A percentile compares a stretch with the other conserved stretches of the same genome.
phyloP scores from a whole-genome alignment of 1,284 basidiomycete genomes.

The Cryptococcus sp. region DNA sequence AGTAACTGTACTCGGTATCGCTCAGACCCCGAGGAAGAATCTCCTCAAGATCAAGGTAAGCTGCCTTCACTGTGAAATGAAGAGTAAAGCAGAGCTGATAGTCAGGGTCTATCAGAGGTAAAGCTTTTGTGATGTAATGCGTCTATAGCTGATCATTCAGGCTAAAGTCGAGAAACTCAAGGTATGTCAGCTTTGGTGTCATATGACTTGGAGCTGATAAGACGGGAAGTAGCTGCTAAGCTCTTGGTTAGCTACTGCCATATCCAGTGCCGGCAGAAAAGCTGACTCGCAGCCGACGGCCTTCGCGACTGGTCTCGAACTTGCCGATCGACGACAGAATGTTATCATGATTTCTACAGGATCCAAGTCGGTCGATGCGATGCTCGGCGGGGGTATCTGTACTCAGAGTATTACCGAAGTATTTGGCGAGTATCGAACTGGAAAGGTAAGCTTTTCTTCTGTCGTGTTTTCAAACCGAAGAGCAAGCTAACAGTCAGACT shows the following conservation, averaged over 20 bases:
- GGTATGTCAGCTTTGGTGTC: constrained; percentile 47
- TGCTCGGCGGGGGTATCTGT: constrained; percentile 79
- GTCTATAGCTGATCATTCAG: constrained; percentile 14
- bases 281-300: constrained; percentile 63
- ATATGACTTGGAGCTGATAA: background rate
- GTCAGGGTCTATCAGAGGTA: constrained; percentile 42
- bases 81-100: background rate
- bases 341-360: constrained; percentile 80
- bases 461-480: constrained; percentile 50
- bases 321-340: constrained; percentile 74
- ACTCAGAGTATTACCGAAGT: constrained; percentile 81
- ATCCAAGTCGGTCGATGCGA: constrained; percentile 81
- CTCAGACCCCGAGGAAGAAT: constrained; percentile 71
- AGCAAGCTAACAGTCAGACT: constrained; percentile 63
- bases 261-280: too few species aligned
- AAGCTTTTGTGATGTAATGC: background rate
- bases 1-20: constrained; percentile 52
- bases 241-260: constrained; percentile 69
- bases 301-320: constrained; percentile 82
- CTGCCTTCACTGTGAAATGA: constrained; percentile 5
- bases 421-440: constrained; percentile 50
- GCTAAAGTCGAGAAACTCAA: constrained; percentile 96
- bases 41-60: constrained; percentile 83
- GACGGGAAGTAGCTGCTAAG: constrained; percentile 77
- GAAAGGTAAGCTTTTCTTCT: constrained; percentile 70